These are phyloP conservation scores for Arthrobotrys conoides DNA, from an alignment of 2,329 filamentous ascomycete genomes.

Conservation along the genomic window DNA sequence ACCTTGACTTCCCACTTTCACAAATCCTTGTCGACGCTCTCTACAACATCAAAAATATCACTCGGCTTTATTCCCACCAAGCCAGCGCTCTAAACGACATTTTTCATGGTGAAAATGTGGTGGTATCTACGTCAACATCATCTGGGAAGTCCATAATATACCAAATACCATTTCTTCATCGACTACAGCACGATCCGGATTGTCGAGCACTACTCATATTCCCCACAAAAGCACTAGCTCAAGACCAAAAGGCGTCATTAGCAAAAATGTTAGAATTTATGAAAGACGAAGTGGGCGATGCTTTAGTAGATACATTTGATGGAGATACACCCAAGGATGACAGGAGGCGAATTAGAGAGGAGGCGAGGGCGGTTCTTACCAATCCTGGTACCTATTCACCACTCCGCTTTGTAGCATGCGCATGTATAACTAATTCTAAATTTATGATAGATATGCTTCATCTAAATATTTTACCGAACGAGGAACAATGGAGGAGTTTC, in stretches of 20 bases:
- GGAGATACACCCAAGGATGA: slow-evolving; percentile 89
- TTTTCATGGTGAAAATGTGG: slow-evolving; percentile 84
- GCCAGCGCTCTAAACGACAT: slow-evolving; percentile 92
- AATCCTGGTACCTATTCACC: slow-evolving; percentile 74
- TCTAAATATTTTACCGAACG: slow-evolving; percentile 90
- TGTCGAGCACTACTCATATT: slow-evolving; percentile 97
- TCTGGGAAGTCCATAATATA: slow-evolving; percentile 99
- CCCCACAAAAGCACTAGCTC: slow-evolving; percentile 94
- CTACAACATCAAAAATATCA: slow-evolving; percentile 91
- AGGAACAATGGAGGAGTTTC: slow-evolving; percentile 88
- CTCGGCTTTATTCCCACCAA: slow-evolving; percentile 89
- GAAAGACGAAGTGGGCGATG: slow-evolving; percentile 77
- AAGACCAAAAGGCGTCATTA: slow-evolving; percentile 91
- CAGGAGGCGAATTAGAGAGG: slow-evolving; percentile 84
- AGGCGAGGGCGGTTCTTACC: slow-evolving; percentile 93
- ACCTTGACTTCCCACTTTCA: slow-evolving; percentile 86
- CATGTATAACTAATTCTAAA: background rate
- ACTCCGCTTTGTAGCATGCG: background rate
- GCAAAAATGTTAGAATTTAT: slow-evolving; percentile 87
- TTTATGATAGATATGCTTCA: slow-evolving; percentile 84
- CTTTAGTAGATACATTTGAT: slow-evolving; percentile 92
- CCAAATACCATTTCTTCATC: slow-evolving; percentile 90
- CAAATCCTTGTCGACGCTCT: slow-evolving; percentile 95
- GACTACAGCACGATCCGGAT: slow-evolving; percentile 81
- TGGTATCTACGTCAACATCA: slow-evolving; percentile 93